These are phyloP conservation scores for Pythium biforme DNA, from an alignment of 352 stramenopile genomes.

Conservation along the genomic window DNA sequence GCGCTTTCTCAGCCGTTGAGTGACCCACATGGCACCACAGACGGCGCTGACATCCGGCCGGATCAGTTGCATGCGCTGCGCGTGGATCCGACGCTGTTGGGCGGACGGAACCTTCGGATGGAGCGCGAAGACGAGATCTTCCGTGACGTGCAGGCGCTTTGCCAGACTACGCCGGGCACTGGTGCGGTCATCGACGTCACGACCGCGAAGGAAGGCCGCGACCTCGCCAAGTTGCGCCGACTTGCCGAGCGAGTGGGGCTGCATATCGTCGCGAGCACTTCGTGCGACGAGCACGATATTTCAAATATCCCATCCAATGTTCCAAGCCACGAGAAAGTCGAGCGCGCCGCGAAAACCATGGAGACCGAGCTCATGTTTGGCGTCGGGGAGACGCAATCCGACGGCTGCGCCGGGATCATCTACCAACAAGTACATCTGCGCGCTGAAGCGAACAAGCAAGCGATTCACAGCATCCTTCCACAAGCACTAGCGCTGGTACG, in stretches of 20 bases:
- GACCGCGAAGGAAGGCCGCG: conserved; percentile 44
- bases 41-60: conserved; percentile 28
- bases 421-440: conserved; percentile 63
- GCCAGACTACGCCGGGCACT: conserved; percentile 4
- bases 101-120: conserved; percentile 52
- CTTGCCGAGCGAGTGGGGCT: conserved; percentile 40
- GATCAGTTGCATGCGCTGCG: conserved; percentile 63
- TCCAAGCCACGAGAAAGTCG: conserved; percentile 33
- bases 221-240: conserved; percentile 23
- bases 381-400: conserved; percentile 25
- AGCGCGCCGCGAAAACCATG: conserved; percentile 50
- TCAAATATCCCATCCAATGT: conserved; percentile 3
- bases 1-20: not conserved
- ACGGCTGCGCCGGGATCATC: conserved; percentile 45
- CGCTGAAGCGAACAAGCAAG: conserved; percentile 1
- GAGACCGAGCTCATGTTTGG: conserved; percentile 76
- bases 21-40: not conserved
- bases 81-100: conserved; percentile 32
- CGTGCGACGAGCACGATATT: conserved; percentile 39
- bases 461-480: conserved; percentile 32
- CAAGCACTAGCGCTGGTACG: conserved; percentile 41
- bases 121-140: conserved; percentile 78
- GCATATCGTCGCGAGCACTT: conserved; percentile 55
- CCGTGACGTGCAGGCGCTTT: conserved; percentile 52
- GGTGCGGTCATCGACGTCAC: conserved; percentile 56